phyloP scores from a whole-genome alignment of 2,329 filamentous ascomycete species.

The Microdochium trichocladiopsis region DNA sequence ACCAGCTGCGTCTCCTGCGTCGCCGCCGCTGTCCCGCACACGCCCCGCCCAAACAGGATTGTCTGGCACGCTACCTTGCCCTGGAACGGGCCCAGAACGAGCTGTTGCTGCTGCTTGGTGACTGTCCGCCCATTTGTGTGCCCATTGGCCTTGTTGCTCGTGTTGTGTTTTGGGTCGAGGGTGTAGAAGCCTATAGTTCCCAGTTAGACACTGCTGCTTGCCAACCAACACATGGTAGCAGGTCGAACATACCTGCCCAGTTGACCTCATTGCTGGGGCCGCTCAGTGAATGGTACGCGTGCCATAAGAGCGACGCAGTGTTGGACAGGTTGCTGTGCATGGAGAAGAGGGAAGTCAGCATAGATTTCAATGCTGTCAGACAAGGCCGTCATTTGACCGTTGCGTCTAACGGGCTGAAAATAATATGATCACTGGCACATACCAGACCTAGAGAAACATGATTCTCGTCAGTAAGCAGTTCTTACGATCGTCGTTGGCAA shows the following conservation, averaged over 20 bases:
- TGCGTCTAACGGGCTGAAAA: too few species aligned
- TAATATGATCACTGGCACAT: conserved; percentile 7
- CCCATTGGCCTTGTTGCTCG: conserved; percentile 8
- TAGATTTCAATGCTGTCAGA: background rate
- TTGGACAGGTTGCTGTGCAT: conserved; percentile 67
- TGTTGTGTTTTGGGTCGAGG: conserved; percentile 38
- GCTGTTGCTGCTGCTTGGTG: conserved; percentile 29
- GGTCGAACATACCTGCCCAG: conserved; percentile 53
- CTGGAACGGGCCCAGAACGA: conserved; percentile 75
- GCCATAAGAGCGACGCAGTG: conserved; percentile 68
- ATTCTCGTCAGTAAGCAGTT: conserved; percentile 7
- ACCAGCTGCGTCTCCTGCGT: conserved; percentile 57
- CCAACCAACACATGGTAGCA: background rate
- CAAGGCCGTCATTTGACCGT: background rate
- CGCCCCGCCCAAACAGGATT: conserved; percentile 65
- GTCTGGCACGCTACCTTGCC: conserved; percentile 76
- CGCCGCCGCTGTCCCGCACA: conserved; percentile 66
- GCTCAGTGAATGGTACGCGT: conserved; percentile 68
- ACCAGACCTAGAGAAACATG: conserved; percentile 29
- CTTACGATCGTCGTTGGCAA: too few species aligned
- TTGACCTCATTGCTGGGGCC: conserved; percentile 62
- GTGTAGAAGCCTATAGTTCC: conserved; percentile 61
- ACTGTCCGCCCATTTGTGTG: background rate
- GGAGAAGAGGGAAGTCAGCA: conserved; percentile 3
- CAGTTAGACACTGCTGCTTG: background rate